These are phyloP conservation scores for Euphorbia tirucalli DNA, from an alignment of 345 rosid species.

Conservation along the genomic window DNA sequence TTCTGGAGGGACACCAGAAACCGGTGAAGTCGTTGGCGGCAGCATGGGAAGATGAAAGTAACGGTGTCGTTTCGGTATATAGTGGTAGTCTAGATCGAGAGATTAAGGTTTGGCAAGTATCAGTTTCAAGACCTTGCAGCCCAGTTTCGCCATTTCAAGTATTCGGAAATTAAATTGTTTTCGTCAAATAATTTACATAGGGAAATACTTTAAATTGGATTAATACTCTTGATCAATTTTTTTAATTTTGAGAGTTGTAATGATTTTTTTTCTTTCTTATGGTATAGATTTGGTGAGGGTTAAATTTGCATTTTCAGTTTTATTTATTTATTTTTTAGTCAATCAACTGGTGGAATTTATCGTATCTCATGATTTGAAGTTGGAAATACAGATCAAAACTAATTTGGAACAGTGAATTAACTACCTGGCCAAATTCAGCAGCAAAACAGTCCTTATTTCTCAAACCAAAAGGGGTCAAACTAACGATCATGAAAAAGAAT, in stretches of 20 bases:
- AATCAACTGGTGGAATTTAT: no score
- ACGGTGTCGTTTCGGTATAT: constrained; percentile 49
- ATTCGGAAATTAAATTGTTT: background rate
- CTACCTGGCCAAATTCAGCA: no score
- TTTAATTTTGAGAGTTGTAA: background rate
- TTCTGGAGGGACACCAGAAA: constrained; percentile 61
- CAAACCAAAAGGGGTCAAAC: no score
- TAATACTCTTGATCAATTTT: background rate
- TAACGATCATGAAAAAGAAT: no score
- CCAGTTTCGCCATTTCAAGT: constrained; percentile 5
- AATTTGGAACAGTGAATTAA: no score
- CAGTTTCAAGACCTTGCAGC: constrained; percentile 34
- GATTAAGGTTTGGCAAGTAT: constrained; percentile 61
- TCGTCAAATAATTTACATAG: no score
- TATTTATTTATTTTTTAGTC: background rate
- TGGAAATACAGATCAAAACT: no score
- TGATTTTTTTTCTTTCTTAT: background rate
- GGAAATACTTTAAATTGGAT: background rate
- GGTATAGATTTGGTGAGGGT: background rate
- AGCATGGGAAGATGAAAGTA: constrained; percentile 30
- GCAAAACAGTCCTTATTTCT: no score
- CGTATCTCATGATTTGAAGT: no score
- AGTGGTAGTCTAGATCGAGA: constrained; percentile 86
- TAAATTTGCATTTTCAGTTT: background rate
- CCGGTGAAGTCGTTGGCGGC: constrained; percentile 83